phyloP scores from a whole-genome alignment of 805 yeast genomes.

The Brettanomyces sp. region DNA sequence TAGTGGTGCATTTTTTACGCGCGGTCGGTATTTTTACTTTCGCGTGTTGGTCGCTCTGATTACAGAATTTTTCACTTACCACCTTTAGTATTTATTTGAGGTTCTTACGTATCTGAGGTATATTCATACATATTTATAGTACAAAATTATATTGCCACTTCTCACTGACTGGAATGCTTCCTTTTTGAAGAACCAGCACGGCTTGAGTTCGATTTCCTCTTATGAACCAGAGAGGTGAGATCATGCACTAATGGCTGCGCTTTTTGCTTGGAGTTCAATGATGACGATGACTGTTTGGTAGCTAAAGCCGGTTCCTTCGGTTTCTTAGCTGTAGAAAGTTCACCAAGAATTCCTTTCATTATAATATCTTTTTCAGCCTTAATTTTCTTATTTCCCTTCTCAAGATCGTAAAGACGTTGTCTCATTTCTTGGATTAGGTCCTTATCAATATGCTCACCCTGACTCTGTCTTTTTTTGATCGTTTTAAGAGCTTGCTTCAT shows the following conservation, averaged over 20 bases:
- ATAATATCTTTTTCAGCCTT: slow-evolving; percentile 43
- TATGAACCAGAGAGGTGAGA: slow-evolving; percentile 53
- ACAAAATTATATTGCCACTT: no score
- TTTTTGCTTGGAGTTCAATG: slow-evolving; percentile 6
- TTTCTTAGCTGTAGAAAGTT: slow-evolving; percentile 16
- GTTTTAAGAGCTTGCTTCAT: slow-evolving; percentile 32
- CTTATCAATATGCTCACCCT: slow-evolving; percentile 28
- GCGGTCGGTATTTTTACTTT: no score
- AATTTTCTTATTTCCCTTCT: slow-evolving; percentile 40
- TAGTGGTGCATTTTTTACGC: no score
- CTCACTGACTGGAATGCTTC: no score
- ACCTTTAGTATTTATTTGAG: no score
- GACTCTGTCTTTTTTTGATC: slow-evolving; percentile 33
- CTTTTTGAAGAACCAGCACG: neutral
- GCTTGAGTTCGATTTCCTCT: slow-evolving; percentile 23
- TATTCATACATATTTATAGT: no score
- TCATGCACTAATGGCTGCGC: slow-evolving; percentile 39
- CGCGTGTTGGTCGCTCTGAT: no score
- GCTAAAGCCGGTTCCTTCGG: neutral
- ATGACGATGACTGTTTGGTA: slow-evolving; percentile 13
- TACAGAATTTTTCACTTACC: no score
- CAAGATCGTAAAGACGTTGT: slow-evolving; percentile 45
- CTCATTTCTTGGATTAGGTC: slow-evolving; percentile 48
- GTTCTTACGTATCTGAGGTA: no score
- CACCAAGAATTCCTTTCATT: slow-evolving; percentile 49